Evolutionary conservation across 371 early-diverging fungal species (phyloP).

Genomic region (Mortierella sp.): DNA sequence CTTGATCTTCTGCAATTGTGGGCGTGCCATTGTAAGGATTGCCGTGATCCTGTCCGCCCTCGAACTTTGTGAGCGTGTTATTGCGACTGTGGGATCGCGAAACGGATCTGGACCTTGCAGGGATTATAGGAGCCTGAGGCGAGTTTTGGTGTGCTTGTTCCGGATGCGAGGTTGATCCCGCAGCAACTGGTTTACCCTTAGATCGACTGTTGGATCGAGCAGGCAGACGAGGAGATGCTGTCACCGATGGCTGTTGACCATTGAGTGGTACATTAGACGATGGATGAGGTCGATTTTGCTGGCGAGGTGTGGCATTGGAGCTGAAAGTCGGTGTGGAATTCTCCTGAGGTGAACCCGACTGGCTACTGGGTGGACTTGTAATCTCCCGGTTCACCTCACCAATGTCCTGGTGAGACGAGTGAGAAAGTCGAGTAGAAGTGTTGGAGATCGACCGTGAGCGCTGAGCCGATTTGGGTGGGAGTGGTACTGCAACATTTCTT

Average conservation of each 20-base stretch:
- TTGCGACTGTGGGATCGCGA: conserved; percentile 38
- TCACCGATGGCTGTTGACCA: conserved; percentile 5
- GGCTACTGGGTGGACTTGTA: background rate
- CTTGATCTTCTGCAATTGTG: conserved; percentile 38
- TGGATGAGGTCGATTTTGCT: conserved; percentile 26
- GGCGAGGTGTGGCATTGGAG: conserved; percentile 15
- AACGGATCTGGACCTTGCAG: conserved; percentile 32
- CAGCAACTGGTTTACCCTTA: conserved; percentile 6
- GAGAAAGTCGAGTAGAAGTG: conserved; percentile 15
- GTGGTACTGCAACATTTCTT: conserved; percentile 27
- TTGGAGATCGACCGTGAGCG: conserved; percentile 45
- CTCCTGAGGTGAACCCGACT: conserved; percentile 17
- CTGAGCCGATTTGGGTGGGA: conserved; percentile 51
- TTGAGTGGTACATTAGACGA: conserved; percentile 12
- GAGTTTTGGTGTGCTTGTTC: conserved; percentile 14
- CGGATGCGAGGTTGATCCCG: background rate
- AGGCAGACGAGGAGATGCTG: conserved; percentile 32
- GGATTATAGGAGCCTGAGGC: conserved; percentile 21
- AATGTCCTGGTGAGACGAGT: conserved; percentile 8
- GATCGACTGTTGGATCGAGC: conserved; percentile 45
- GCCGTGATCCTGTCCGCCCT: conserved; percentile 10
- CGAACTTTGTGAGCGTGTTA: conserved; percentile 20
- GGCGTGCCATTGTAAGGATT: conserved; percentile 13
- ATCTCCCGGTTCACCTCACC: conserved; percentile 6
- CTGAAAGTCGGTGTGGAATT: conserved; percentile 27